Evolutionary conservation across 176 grass and related monocot genomes (phyloP), one percentile per base, ranked within the genome.

Genomic region (barley (Hordeum vulgare)): DNA sequence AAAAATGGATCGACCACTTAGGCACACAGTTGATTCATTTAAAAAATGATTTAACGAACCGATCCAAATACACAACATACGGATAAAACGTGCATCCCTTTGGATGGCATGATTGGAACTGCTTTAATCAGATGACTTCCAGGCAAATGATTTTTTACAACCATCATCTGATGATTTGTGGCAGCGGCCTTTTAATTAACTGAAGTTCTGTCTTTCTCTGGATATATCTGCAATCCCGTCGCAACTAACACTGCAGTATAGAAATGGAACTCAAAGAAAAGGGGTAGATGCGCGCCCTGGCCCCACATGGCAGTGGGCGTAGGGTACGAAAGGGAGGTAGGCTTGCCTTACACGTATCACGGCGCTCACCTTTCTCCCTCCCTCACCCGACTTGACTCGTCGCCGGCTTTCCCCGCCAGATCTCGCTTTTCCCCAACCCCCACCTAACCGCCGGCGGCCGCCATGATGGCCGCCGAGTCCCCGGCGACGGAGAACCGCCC

Each of bases 391-490:
- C 63, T 81, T 12, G 83, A 70, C 71, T 73, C 74, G n/a, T 40
- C 84, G 28, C 35, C 72, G 72, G 83, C 49, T 86, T 78, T 78
- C 58, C 66, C 59, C 59, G 35, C 60, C 68, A 68, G 80, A 90
- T 90, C 84, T 74, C 84, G 27, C 77, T 66, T 68, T 47, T 15
- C 75, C 66, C 45, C 71, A 63, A 56, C 53, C 41, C 54, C 74
- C 74, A 75, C 79, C 83, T 69, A 75, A 81, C 61, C 11, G 69
- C 75, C 83, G 82, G 8, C 77, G 42, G 39, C 40, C 28, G 80
- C 79, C 81, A 87, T 83, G 89, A 88, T 88, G 89, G 87, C 70
- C 47, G 80, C 86, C 89, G 85, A 83, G 59, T 81, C 75, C 75
- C 66, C 54, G 66, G 34, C 63, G 53, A 3, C 69, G 72, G 66